Evolutionary conservation across 2,329 filamentous ascomycete genomes (phyloP).

Genomic region (Xylariaceae sp.): DNA sequence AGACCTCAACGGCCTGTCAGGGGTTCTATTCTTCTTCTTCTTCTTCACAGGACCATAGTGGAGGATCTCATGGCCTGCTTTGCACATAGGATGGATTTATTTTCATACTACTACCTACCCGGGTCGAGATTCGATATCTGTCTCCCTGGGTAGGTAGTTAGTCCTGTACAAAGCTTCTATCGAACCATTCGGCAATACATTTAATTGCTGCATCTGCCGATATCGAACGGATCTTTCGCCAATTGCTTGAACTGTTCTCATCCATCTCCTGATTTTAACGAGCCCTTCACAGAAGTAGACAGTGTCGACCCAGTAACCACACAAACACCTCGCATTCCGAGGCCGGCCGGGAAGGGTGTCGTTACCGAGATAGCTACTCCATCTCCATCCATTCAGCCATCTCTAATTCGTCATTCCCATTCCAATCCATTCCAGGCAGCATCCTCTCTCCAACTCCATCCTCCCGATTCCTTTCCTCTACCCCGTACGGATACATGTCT

Average conservation of each 20-base stretch:
- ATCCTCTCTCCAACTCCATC: too few relatives aligned
- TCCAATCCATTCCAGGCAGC: too few relatives aligned
- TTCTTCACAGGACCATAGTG: not conserved
- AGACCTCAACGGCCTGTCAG: constrained; percentile 24
- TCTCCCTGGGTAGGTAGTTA: not conserved
- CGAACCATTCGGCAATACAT: not conserved
- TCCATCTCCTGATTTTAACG: not conserved
- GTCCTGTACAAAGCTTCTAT: not conserved
- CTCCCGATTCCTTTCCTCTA: too few relatives aligned
- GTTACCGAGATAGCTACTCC: too few relatives aligned
- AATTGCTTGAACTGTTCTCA: too few relatives aligned
- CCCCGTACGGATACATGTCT: not conserved
- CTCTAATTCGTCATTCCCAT: too few relatives aligned
- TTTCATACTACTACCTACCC: not conserved
- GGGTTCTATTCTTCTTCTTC: not conserved
- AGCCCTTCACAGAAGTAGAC: too few relatives aligned
- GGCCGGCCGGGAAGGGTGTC: too few relatives aligned
- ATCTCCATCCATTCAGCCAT: too few relatives aligned
- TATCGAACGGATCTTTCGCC: not conserved
- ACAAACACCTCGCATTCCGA: too few relatives aligned
- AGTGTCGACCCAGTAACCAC: too few relatives aligned
- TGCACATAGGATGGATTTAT: not conserved
- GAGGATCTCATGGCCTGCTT: not conserved
- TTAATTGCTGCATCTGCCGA: not conserved
- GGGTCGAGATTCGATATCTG: not conserved